A percentile compares a stretch with the other conserved stretches of the same genome.
These are phyloP conservation scores for Geotrichum phurueaensis DNA, from an alignment of 1,139 yeast genomes.

Conservation along the genomic window DNA sequence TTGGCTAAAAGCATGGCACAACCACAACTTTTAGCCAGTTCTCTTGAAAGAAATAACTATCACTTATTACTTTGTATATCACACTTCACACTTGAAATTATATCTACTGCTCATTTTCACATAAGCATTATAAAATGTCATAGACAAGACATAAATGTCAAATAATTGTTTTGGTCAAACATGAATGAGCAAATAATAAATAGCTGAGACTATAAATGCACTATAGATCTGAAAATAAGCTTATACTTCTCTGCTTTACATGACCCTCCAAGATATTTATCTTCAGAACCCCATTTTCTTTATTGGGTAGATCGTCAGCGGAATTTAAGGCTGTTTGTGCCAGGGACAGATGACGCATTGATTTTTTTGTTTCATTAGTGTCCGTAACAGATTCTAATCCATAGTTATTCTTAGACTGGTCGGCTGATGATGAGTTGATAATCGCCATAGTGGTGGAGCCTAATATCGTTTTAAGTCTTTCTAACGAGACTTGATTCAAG, in stretches of 20 bases:
- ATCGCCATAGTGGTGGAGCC: constrained; percentile 34
- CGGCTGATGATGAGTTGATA: constrained; percentile 22
- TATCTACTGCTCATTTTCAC: too few species aligned
- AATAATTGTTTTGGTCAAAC: neutral
- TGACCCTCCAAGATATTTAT: constrained; percentile 20
- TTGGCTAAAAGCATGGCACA: too few species aligned
- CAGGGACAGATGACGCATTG: constrained; percentile 27
- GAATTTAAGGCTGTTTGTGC: constrained; percentile 26
- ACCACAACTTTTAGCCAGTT: too few species aligned
- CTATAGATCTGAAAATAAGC: constrained; percentile 25
- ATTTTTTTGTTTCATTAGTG: neutral
- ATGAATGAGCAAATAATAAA: neutral
- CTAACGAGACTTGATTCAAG: constrained; percentile 28
- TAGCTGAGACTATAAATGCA: neutral
- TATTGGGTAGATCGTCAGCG: constrained; percentile 20
- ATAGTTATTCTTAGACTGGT: constrained; percentile 6
- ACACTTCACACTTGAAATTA: too few species aligned
- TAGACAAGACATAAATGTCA: neutral
- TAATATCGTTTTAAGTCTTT: constrained; percentile 32
- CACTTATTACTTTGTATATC: neutral
- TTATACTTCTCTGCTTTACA: constrained; percentile 31
- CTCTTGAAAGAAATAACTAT: too few species aligned
- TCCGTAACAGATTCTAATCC: constrained; percentile 11
- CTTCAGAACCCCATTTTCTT: constrained; percentile 24
- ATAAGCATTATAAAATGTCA: too few species aligned